These are phyloP conservation scores for Saposhnikovia divaricata DNA, from an alignment of 129 eudicot species.

Conservation along the genomic window DNA sequence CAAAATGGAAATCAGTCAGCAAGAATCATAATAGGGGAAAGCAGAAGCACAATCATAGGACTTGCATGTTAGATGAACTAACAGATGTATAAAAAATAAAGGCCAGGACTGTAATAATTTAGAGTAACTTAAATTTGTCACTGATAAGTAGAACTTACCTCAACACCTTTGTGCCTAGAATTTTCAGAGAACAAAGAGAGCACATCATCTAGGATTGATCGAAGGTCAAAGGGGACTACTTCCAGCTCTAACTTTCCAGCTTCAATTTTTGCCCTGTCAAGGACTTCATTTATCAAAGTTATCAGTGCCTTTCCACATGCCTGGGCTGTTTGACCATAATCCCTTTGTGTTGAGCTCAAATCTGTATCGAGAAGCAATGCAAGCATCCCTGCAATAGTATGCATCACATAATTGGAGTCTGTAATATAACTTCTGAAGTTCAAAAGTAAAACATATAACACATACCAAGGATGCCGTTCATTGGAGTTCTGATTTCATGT, in stretches of 20 bases:
- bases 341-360: conserved; percentile 50
- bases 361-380: conserved; percentile 49
- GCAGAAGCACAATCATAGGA: not conserved
- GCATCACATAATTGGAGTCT: not conserved
- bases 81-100: not conserved
- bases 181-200: conserved; percentile 82
- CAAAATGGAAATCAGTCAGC: not conserved
- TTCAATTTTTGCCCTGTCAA: conserved; percentile 83
- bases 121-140: not conserved
- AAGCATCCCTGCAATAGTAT: conserved; percentile 43
- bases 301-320: conserved; percentile 63
- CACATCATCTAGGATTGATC: conserved; percentile 74
- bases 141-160: conserved; percentile 34
- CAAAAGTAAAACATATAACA: not conserved
- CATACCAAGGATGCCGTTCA: conserved; percentile 86
- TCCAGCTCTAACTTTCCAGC: conserved; percentile 89
- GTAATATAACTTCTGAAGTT: not conserved
- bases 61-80: not conserved
- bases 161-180: conserved; percentile 73
- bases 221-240: conserved; percentile 64
- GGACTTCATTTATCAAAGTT: conserved; percentile 75
- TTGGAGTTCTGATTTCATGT: conserved; percentile 90
- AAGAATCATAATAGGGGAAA: not conserved
- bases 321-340: conserved; percentile 58
- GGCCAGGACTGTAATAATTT: not conserved